Conservation (phyloP, 176 grass and related monocot genomes). For the Dactylis glomerata region DNA sequence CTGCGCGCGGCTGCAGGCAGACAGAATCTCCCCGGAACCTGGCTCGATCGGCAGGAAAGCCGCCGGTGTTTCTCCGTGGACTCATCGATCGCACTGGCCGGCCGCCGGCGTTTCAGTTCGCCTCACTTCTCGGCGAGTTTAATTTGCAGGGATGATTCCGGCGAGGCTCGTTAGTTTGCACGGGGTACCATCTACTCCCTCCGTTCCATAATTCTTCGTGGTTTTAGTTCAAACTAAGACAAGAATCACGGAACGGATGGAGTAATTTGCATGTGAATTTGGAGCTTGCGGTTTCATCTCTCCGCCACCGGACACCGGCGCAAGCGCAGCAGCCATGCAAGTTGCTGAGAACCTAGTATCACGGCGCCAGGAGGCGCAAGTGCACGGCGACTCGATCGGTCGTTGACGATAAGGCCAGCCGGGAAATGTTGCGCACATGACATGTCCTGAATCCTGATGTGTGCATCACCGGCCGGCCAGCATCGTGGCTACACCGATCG, state of each 20-base stretch:
- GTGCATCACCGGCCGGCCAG: not conserved
- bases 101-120: not conserved
- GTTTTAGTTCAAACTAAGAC: too few species aligned
- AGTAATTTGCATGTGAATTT: not conserved
- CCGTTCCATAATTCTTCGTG: too few species aligned
- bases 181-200: not conserved
- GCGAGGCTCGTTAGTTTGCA: not conserved
- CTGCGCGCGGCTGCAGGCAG: not conserved
- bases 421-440: not conserved
- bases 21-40: slow-evolving; percentile 26
- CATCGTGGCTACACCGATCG: not conserved
- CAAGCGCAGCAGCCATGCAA: not conserved
- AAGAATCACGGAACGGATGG: too few species aligned
- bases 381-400: not conserved
- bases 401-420: not conserved
- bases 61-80: not conserved
- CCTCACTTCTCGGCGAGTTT: not conserved
- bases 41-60: not conserved
- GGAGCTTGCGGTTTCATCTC: not conserved
- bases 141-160: not conserved
- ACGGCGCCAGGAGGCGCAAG: too few species aligned
- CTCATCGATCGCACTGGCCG: not conserved
- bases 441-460: not conserved
- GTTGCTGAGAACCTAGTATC: not conserved
- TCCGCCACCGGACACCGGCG: not conserved